Evolutionary conservation across 139 green algal genomes (phyloP).

Genomic region (Chlamydomonas schloesseri): DNA sequence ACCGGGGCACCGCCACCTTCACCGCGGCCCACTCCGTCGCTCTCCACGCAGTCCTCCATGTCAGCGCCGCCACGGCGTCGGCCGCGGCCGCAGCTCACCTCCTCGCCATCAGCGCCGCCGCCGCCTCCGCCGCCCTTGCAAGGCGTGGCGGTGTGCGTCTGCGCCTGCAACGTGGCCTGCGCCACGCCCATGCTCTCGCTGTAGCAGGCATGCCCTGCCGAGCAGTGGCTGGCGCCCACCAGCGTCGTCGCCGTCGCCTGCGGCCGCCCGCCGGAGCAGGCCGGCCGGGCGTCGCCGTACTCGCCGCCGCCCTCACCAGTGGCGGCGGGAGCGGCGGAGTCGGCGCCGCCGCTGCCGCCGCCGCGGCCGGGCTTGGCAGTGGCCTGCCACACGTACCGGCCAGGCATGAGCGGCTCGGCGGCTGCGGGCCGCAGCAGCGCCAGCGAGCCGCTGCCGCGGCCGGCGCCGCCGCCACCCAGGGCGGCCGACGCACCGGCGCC

Average conservation of each 20-base stretch:
- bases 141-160: not conserved
- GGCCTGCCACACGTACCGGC: constrained; percentile 37
- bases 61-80: not conserved
- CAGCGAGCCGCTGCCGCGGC: not conserved
- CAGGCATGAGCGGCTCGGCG: constrained; percentile 36
- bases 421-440: not conserved
- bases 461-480: too few species aligned
- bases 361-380: not conserved
- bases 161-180: not conserved
- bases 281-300: not conserved
- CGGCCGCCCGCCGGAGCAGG: not conserved
- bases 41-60: not conserved
- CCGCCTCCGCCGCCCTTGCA: not conserved
- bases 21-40: not conserved
- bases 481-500: too few species aligned
- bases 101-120: not conserved
- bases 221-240: not conserved
- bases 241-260: not conserved
- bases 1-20: not conserved
- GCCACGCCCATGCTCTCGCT: not conserved
- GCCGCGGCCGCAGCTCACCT: not conserved
- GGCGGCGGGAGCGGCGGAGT: not conserved
- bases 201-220: not conserved
- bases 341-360: not conserved
- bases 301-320: not conserved